Evolutionary conservation across 179 eudicot genomes (phyloP), one percentile per base, ranked within the genome.

Genomic region (Pouteria campechiana): DNA sequence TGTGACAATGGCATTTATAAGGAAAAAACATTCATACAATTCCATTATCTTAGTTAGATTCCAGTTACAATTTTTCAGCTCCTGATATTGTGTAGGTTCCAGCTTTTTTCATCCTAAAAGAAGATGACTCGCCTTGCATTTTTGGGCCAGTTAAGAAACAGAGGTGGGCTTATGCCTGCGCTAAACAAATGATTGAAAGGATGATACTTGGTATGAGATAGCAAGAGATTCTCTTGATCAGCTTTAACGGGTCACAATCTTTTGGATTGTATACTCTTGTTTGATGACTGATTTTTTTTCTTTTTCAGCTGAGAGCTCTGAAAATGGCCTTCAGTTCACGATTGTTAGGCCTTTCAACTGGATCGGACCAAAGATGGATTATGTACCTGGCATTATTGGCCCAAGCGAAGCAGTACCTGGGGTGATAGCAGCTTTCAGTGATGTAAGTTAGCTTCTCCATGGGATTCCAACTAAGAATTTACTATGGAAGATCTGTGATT

Each of bases 111-210:
- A 52, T 90, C 54, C 88, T 90, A 6, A 72, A 64, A 54, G 98
- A 90, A 57, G 94, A 90, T 64, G 67, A 46, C 4, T 78, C 93
- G 28, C 98, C 98, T 44, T 90, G 98, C 70, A 86, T 90, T 55
- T 90, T 90, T 55, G 98, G 98, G 46, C 36, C 98, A 47, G 79
- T 90, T 66, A 96, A 90, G 63, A 90, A 86, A 62, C 98, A 90
- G 69, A 82, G 98, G 60, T 90, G 98, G 98, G 86, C 98, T 19
- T 90, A 90, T 52, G 98, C 98, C 1, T 90, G 98, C 58, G 98
- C 96, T 24, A 90, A 90, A 50, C 96, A 90, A 56, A 71, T 90
- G 76, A 90, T 90, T 52, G 98, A 90, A 77, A 86, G 98, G 70
- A 75, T 90, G 40, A 64, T 90, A 24, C 86, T 68, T 57, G 98